A percentile compares a stretch with the other conserved stretches of the same genome.
These are phyloP conservation scores for Chlorella sp. DNA, from an alignment of 139 green algal genomes.

Conservation along the genomic window DNA sequence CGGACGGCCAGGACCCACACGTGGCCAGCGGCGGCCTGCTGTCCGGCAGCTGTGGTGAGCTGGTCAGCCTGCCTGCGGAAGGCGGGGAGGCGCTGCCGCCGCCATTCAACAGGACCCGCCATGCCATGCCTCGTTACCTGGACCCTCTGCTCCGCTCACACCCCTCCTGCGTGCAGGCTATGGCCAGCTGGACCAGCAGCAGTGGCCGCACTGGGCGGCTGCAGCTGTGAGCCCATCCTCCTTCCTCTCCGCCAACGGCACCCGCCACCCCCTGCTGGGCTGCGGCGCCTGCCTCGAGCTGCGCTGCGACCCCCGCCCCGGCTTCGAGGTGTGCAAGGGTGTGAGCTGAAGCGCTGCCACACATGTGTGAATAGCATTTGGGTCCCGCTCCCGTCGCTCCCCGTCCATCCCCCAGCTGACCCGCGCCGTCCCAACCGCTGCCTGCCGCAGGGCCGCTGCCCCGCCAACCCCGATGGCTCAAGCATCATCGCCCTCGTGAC, in stretches of 20 bases:
- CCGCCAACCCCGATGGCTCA: not conserved
- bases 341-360: not conserved
- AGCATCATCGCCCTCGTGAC: not conserved
- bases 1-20: conserved; percentile 26
- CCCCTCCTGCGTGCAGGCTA: conserved; percentile 15
- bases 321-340: not conserved
- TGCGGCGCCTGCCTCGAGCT: conserved; percentile 29
- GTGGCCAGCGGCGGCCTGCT: not conserved
- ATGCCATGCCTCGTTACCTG: no score
- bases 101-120: not conserved
- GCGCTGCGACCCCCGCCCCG: not conserved
- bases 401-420: not conserved
- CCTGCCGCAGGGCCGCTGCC: conserved; percentile 17
- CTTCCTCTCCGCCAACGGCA: conserved; percentile 15
- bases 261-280: not conserved
- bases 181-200: conserved; percentile 3
- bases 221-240: not conserved
- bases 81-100: not conserved
- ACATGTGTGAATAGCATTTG: no score
- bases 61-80: not conserved
- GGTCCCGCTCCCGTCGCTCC: no score
- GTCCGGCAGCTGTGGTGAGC: conserved; percentile 15
- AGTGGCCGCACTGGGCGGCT: conserved; percentile 19
- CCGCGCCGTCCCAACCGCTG: no score
- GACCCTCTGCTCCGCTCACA: no score